These are phyloP conservation scores for Brassica cretica DNA, from an alignment of 345 rosid species.

Conservation along the genomic window DNA sequence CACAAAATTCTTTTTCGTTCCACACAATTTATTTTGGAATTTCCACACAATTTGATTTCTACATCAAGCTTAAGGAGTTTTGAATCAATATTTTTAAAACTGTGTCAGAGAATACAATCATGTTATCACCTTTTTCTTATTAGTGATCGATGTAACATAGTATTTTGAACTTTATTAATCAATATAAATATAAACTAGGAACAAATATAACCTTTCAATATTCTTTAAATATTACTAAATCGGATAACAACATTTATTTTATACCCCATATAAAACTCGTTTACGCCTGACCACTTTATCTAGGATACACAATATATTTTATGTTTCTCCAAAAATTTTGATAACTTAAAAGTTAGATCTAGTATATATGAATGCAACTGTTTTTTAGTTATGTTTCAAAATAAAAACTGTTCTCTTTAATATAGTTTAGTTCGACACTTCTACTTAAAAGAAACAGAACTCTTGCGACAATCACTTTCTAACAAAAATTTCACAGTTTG, in stretches of 20 bases:
- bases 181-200: not conserved
- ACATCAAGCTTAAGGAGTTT: not conserved
- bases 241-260: not conserved
- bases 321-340: conserved; percentile 1
- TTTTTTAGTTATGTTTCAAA: not conserved
- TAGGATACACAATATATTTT: not conserved
- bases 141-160: not conserved
- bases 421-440: not conserved
- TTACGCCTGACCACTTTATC: not conserved
- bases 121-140: not conserved
- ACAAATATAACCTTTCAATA: not conserved
- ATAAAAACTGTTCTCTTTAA: no score
- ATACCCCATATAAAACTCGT: not conserved
- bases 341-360: not conserved
- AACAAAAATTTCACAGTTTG: not conserved
- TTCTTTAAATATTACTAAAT: no score
- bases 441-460: not conserved
- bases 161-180: not conserved
- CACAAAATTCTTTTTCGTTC: not conserved
- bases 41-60: not conserved
- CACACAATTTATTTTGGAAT: no score
- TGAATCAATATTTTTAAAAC: not conserved
- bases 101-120: not conserved
- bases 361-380: not conserved
- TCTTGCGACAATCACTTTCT: not conserved